phyloP scores from a whole-genome alignment of 768 basidiomycete species.

The Hygrophorus russula region DNA sequence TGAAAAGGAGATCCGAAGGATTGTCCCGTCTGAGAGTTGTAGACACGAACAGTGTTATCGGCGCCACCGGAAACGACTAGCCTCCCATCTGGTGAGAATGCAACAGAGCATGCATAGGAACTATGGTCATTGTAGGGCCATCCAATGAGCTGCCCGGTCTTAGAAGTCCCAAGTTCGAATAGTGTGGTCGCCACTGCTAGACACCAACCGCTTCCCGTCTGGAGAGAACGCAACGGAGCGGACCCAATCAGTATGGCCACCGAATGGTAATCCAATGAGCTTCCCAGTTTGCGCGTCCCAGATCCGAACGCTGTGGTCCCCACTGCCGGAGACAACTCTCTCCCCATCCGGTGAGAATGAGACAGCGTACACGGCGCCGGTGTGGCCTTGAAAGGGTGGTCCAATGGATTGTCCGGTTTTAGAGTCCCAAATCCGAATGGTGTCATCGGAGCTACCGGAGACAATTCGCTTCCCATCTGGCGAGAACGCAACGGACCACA shows the following conservation, averaged over 20 bases:
- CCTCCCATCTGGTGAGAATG: constrained; percentile 3
- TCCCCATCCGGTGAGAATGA: constrained; percentile 12
- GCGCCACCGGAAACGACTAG: neutral
- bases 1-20: no score
- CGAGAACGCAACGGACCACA: no score
- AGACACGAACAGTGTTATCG: neutral
- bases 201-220: neutral
- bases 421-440: constrained; percentile 3
- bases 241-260: neutral
- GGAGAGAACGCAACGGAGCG: neutral
- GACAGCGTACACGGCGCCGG: constrained; percentile 4
- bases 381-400: neutral
- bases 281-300: neutral
- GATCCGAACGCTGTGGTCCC: neutral
- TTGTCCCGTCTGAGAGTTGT: neutral
- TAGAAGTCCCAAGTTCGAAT: neutral
- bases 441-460: neutral
- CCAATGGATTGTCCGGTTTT: constrained; percentile 3
- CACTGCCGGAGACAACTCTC: neutral
- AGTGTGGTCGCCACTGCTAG: neutral
- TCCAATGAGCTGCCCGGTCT: neutral
- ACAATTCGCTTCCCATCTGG: constrained; percentile 1
- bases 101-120: no score
- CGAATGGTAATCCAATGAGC: neutral
- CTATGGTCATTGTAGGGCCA: neutral